Percentiles rank a stretch among this genome's conserved stretches.
phyloP scores from a whole-genome alignment of 148 eudicot genomes.

The Silene conica region DNA sequence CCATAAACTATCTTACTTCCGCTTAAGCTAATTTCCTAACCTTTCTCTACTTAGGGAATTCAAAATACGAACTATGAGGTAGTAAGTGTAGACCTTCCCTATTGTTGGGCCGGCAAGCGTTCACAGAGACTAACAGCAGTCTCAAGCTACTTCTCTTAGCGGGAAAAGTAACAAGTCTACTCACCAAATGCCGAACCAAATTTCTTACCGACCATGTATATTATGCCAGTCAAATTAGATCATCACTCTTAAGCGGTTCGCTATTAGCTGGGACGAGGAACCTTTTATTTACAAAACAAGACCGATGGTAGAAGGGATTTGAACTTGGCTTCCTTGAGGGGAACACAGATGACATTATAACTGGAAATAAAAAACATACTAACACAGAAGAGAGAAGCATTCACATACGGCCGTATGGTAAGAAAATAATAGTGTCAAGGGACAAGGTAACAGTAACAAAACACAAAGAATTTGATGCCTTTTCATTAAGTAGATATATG shows the following conservation, averaged over 20 bases:
- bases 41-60: background rate
- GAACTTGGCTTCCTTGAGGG: background rate
- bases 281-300: background rate
- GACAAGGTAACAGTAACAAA: background rate
- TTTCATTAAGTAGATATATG: slow-evolving; percentile 4
- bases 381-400: background rate
- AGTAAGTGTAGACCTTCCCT: background rate
- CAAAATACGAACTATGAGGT: background rate
- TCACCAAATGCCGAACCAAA: background rate
- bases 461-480: background rate
- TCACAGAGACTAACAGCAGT: background rate
- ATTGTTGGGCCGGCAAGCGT: background rate
- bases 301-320: background rate
- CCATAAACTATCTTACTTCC: background rate
- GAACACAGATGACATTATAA: background rate
- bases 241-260: background rate
- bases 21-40: background rate
- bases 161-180: background rate
- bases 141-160: background rate
- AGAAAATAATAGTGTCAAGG: background rate
- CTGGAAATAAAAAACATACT: background rate
- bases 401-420: background rate
- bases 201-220: background rate
- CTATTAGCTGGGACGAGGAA: background rate
- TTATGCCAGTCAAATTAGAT: background rate